Evolutionary conservation across 805 yeast genomes (phyloP).

Genomic region (Cyberlindnera bimundalis): DNA sequence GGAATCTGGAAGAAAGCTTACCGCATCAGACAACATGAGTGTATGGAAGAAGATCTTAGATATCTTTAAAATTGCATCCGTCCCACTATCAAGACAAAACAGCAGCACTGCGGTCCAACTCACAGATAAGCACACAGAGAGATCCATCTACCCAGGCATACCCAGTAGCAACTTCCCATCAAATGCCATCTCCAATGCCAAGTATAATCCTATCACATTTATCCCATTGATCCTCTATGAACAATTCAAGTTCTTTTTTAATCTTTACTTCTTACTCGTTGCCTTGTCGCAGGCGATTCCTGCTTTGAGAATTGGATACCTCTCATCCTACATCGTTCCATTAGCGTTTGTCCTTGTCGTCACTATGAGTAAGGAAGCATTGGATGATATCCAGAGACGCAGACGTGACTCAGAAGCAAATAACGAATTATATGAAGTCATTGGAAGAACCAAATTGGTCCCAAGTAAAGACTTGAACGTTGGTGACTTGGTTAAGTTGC

Average conservation of each 20-base stretch:
- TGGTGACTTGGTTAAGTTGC: constrained; percentile 78
- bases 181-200: constrained; percentile 90
- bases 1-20: neutral
- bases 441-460: constrained; percentile 42
- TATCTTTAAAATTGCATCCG: constrained; percentile 8
- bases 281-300: constrained; percentile 94
- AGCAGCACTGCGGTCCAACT: constrained; percentile 21
- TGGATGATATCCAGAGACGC: constrained; percentile 89
- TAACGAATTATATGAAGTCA: constrained; percentile 72
- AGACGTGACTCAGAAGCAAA: constrained; percentile 89
- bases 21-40: neutral
- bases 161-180: constrained; percentile 45
- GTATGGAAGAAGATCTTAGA: constrained; percentile 18
- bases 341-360: constrained; percentile 87
- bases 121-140: constrained; percentile 32
- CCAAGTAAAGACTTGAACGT: constrained; percentile 67
- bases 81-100: constrained; percentile 12
- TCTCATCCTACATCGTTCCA: constrained; percentile 91
- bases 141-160: constrained; percentile 42
- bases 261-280: constrained; percentile 84
- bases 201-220: constrained; percentile 84
- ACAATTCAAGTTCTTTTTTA: constrained; percentile 96
- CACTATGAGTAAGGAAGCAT: constrained; percentile 94
- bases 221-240: constrained; percentile 87
- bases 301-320: constrained; percentile 84